Percentiles rank a stretch among this genome's conserved stretches.
These are phyloP conservation scores for Umbelopsis sp. DNA, from an alignment of 371 early-diverging fungal species.

Conservation along the genomic window DNA sequence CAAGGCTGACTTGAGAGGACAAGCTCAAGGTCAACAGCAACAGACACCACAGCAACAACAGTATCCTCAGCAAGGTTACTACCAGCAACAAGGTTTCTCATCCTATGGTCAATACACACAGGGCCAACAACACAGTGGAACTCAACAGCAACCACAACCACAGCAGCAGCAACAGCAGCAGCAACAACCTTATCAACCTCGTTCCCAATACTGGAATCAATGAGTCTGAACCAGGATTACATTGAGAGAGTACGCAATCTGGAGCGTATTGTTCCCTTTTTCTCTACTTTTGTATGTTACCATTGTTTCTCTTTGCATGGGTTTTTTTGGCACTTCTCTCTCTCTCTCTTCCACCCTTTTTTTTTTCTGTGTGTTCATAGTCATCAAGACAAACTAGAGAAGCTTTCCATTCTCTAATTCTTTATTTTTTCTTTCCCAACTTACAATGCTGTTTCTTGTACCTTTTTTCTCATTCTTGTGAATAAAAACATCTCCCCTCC, in stretches of 20 bases:
- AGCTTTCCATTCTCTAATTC: background rate
- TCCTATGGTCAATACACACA: constrained; percentile 20
- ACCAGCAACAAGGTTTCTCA: constrained; percentile 17
- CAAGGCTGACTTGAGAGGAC: constrained; percentile 20
- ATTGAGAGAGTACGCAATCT: background rate
- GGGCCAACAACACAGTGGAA: constrained; percentile 13
- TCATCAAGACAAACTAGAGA: background rate
- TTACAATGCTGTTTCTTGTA: constrained; percentile 18
- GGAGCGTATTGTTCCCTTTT: background rate
- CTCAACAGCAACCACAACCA: constrained; percentile 20
- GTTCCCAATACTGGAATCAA: constrained; percentile 17
- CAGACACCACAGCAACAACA: constrained; percentile 21
- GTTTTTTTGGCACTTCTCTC: background rate
- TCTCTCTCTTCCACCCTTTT: background rate
- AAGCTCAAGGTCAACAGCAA: constrained; percentile 20
- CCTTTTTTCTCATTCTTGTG: constrained; percentile 13
- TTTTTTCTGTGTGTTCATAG: constrained; percentile 17
- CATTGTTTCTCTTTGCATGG: constrained; percentile 6
- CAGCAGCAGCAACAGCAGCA: constrained; percentile 26
- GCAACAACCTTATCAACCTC: constrained; percentile 29
- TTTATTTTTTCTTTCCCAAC: constrained; percentile 8
- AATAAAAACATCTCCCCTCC: constrained; percentile 9
- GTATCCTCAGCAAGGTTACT: constrained; percentile 22
- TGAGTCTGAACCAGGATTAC: background rate
- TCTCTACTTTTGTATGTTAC: background rate